Conservation (phyloP, 2,329 filamentous ascomycete genomes). For the Aspergillus sp. region DNA sequence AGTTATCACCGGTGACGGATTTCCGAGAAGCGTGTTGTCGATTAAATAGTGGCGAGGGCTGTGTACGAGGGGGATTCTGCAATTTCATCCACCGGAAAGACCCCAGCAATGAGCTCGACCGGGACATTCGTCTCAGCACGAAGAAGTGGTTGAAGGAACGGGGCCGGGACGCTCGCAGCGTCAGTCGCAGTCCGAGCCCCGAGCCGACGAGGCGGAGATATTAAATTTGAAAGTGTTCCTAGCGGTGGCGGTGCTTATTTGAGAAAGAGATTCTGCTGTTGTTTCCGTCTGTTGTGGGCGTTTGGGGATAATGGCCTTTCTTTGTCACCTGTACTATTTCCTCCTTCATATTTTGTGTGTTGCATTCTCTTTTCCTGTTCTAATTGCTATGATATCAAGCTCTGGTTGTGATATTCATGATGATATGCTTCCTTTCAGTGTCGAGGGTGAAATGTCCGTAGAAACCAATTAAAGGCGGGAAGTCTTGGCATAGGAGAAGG, state of each 20-base stretch:
- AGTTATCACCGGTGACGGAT: conserved; percentile 93
- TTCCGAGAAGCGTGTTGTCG: conserved; percentile 97
- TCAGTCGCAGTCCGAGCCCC: conserved; percentile 78
- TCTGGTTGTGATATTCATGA: conserved; percentile 16
- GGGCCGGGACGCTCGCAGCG: conserved; percentile 80
- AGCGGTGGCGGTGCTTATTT: background rate
- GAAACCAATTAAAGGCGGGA: background rate
- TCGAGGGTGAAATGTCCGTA: background rate
- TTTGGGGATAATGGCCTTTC: conserved; percentile 19
- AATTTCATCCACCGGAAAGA: conserved; percentile 99
- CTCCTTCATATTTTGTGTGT: conserved; percentile 3
- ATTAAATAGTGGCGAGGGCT: conserved; percentile 91
- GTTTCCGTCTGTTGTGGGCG: conserved; percentile 16
- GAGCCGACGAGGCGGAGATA: conserved; percentile 75
- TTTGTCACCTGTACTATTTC: conserved; percentile 16
- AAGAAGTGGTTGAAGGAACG: conserved; percentile 94
- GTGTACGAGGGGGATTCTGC: conserved; percentile 94
- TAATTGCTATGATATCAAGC: conserved; percentile 31
- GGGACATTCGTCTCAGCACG: conserved; percentile 80
- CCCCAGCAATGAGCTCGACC: conserved; percentile 81
- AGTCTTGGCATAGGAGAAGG: background rate
- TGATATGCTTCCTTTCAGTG: conserved; percentile 3
- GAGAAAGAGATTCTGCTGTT: conserved; percentile 10
- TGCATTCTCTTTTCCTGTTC: conserved; percentile 2
- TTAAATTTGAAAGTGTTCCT: conserved; percentile 39